Evolutionary conservation across 208 protist species (phyloP).

Genomic region (Trypanosoma scelopori): DNA sequence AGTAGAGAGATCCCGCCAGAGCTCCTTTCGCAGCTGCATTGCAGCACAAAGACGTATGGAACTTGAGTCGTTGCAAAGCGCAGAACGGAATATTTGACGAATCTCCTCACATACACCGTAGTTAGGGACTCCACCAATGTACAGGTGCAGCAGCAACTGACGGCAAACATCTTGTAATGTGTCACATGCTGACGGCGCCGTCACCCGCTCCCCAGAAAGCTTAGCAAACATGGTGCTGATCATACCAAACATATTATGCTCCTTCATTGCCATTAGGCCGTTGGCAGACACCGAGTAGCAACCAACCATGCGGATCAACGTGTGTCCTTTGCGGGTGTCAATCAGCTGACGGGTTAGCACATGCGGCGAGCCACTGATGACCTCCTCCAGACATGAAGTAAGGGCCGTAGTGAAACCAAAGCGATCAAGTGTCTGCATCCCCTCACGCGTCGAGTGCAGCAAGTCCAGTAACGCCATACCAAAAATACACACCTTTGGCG

Average conservation of each 20-base stretch:
- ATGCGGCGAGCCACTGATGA: constrained; percentile 47
- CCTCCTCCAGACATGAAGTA: constrained; percentile 63
- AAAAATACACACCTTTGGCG: constrained; percentile 60
- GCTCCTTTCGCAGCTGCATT: constrained; percentile 66
- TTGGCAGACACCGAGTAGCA: constrained; percentile 74
- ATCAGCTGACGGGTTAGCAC: constrained; percentile 55
- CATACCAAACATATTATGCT: constrained; percentile 60
- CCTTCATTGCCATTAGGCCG: constrained; percentile 77
- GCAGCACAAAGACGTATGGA: constrained; percentile 79
- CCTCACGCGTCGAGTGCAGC: constrained; percentile 72
- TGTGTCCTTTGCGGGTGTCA: constrained; percentile 58
- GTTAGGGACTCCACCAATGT: constrained; percentile 84
- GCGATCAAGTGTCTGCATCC: constrained; percentile 50
- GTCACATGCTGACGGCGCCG: constrained; percentile 33
- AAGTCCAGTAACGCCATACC: constrained; percentile 76
- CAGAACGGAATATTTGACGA: constrained; percentile 62
- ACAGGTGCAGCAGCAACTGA: constrained; percentile 71
- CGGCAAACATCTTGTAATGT: constrained; percentile 79
- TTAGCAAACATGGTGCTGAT: constrained; percentile 74
- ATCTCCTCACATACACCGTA: constrained; percentile 90
- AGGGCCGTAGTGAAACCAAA: constrained; percentile 53
- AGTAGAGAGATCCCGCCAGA: constrained; percentile 85
- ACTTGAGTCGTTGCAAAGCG: constrained; percentile 58
- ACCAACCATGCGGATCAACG: constrained; percentile 79
- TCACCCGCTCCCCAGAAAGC: constrained; percentile 55